phyloP scores from a whole-genome alignment of 768 basidiomycete genomes.

The Gloeopeniophorella convolvens region DNA sequence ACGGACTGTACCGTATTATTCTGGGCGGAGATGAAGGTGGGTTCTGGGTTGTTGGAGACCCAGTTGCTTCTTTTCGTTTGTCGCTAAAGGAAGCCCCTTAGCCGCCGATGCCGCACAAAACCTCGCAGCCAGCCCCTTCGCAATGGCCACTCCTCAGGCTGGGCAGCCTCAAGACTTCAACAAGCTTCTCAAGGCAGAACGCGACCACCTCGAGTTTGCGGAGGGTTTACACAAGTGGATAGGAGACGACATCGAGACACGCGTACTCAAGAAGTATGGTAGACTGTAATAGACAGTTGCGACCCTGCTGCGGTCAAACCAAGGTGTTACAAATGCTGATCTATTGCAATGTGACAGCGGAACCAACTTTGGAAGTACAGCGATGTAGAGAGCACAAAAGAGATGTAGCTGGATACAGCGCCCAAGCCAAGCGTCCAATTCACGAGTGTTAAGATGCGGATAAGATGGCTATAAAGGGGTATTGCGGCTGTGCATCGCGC shows the following conservation, averaged over 20 bases:
- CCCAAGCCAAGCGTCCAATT: not conserved
- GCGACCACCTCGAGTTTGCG: conserved; percentile 88
- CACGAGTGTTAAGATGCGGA: conserved; percentile 1
- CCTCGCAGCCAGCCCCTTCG: conserved; percentile 67
- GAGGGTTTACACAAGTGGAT: conserved; percentile 83
- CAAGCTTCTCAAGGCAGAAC: conserved; percentile 88
- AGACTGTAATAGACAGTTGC: conserved; percentile 37
- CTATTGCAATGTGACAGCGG: conserved; percentile 3
- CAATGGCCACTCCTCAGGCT: conserved; percentile 36
- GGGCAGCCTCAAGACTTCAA: conserved; percentile 74
- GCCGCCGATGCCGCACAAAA: conserved; percentile 77
- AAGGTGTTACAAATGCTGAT: not conserved
- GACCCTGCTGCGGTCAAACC: conserved; percentile 2
- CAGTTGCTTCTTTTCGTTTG: conserved; percentile 8
- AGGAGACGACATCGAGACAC: conserved; percentile 71
- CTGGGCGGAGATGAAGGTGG: conserved; percentile 85
- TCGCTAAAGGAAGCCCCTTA: conserved; percentile 27
- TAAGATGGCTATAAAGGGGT: not conserved
- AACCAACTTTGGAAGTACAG: not conserved
- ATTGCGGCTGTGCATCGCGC: not conserved
- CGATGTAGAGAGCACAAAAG: not conserved
- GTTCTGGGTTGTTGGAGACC: conserved; percentile 26
- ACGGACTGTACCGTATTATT: conserved; percentile 90
- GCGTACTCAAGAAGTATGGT: conserved; percentile 73
- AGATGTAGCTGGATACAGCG: conserved; percentile 1